These are phyloP conservation scores for Phialemoniopsis sp. DNA, from an alignment of 2,329 filamentous ascomycete species.

Conservation along the genomic window DNA sequence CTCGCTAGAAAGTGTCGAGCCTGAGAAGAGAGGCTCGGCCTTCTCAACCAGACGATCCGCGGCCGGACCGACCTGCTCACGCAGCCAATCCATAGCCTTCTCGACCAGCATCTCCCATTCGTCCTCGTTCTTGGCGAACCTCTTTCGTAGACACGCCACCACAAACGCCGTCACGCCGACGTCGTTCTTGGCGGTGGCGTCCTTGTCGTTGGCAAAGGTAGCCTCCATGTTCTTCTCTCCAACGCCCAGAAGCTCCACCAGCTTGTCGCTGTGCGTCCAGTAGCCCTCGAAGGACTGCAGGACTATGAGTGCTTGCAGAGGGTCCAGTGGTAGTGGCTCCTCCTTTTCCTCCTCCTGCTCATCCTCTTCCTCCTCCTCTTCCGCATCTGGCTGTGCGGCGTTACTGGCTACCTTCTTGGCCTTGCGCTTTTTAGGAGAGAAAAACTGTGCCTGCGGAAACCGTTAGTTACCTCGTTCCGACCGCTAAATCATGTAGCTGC, in stretches of 20 bases:
- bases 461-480: too few relatives aligned
- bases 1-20: too few relatives aligned
- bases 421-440: neutral
- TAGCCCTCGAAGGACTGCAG: conserved; percentile 53
- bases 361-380: neutral
- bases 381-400: neutral
- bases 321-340: conserved; percentile 9
- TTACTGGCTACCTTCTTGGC: neutral
- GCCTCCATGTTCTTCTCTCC: conserved; percentile 5
- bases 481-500: too few relatives aligned
- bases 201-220: conserved; percentile 22
- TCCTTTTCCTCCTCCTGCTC: neutral
- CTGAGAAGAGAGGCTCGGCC: too few relatives aligned
- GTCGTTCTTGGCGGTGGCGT: conserved; percentile 2
- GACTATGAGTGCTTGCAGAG: conserved; percentile 39
- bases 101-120: conserved; percentile 57
- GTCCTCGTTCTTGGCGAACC: conserved; percentile 39
- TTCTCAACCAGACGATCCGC: too few relatives aligned
- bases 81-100: conserved; percentile 12
- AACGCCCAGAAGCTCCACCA: conserved; percentile 21
- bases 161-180: conserved; percentile 31
- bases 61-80: conserved; percentile 1
- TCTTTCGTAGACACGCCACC: conserved; percentile 43
- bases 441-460: too few relatives aligned
- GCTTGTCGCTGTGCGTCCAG: conserved; percentile 35